phyloP scores from a whole-genome alignment of 352 stramenopile species.

The Pythium utonaiense region DNA sequence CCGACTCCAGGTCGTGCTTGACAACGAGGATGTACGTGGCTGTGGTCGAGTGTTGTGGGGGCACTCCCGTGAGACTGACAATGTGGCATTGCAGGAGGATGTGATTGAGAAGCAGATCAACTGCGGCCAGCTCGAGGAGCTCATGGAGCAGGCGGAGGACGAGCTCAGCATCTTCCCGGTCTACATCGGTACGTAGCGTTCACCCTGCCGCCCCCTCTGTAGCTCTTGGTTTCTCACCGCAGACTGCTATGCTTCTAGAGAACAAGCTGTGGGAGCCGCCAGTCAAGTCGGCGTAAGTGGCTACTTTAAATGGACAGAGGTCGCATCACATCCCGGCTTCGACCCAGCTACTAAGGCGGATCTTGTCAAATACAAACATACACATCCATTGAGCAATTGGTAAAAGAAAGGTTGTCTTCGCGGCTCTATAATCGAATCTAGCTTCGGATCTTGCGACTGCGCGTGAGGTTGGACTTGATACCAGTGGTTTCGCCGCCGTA shows the following conservation, averaged over 20 bases:
- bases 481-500: conserved; percentile 88
- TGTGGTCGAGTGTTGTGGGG: too few relatives aligned
- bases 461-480: conserved; percentile 88
- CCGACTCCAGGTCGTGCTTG: conserved; percentile 70
- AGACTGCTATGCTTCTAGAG: too few relatives aligned
- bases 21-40: conserved; percentile 70
- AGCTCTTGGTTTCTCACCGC: too few relatives aligned
- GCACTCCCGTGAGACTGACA: background rate
- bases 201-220: too few relatives aligned
- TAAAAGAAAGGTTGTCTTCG: conserved; percentile 1
- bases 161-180: conserved; percentile 83
- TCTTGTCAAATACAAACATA: conserved; percentile 21
- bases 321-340: background rate
- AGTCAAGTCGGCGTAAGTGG: conserved; percentile 37
- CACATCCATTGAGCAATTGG: conserved; percentile 11
- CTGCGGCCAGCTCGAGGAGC: conserved; percentile 84
- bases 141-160: conserved; percentile 86
- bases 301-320: background rate
- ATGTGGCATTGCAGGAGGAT: conserved; percentile 40
- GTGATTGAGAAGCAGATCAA: conserved; percentile 84
- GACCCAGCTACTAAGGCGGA: background rate
- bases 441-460: conserved; percentile 89
- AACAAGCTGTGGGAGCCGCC: conserved; percentile 86
- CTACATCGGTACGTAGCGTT: conserved; percentile 79
- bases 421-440: conserved; percentile 27